Evolutionary conservation across 768 basidiomycete genomes (phyloP), one percentile per base, ranked within the genome.

Genomic region (Kwoniella sp.): DNA sequence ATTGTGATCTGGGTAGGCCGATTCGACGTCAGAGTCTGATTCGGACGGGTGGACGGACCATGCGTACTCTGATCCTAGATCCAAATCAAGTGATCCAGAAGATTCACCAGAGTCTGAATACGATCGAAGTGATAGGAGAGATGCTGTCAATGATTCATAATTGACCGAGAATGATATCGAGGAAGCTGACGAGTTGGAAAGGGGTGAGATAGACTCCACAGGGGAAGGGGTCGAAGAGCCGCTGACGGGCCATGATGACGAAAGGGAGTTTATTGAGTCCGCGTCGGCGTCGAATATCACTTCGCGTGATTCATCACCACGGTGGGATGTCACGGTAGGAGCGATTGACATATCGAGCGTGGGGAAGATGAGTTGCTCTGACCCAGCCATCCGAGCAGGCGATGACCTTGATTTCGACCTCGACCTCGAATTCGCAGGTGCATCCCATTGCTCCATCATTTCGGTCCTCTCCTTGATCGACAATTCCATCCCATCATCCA

Each of bases 21-120:
- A 73, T 55, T 75, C 71, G 23, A 75, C 64, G 22, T 75, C 73
- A 45, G 66, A 66, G 45, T 75, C 73, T 1, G 65, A 67, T 7
- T 68, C 71, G 1, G 63, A 61, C 2, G 69, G 71, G 48, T 60
- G 29, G 34, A 75, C 68, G 11, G 58, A 52, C 71, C 71, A 75
- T 15, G 54, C 51, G 12, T 30, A 45, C 17, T 45, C 41, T 20
- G 41, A 45, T 17, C 41, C 8, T 4, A 45, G 15, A 17, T 45
- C 41, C 15, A 45, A n/a, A 47, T 52, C 50, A n/a, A 58, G 50
- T 8, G 38, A 28, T 13, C 55, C 37, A 29, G 52, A 58, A 2
- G 55, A 54, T 17, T 34, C 13, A 9, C 41, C 31, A 17, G 23
- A 29, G 26, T 25, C 31, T 11, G 51, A 54, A 17, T 61, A 47